These are phyloP conservation scores for Rosa persica DNA, from an alignment of 306 rosid genomes.

Conservation along the genomic window DNA sequence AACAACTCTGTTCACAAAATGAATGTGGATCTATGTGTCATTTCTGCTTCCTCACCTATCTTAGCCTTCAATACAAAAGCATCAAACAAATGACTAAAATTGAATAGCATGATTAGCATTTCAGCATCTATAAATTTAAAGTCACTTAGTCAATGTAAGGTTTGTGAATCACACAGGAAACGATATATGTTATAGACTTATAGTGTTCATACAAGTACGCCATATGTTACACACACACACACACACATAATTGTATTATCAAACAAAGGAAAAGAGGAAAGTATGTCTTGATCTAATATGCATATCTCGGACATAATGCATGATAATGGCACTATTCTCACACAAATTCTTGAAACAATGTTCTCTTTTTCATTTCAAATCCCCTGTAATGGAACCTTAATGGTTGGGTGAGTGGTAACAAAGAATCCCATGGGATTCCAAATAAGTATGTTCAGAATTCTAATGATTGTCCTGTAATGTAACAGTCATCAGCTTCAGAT, in stretches of 20 bases:
- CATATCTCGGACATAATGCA: not conserved
- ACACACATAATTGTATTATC: not conserved
- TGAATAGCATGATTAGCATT: not conserved
- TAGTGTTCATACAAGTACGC: not conserved
- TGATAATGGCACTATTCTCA: not conserved
- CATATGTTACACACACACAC: too few relatives aligned
- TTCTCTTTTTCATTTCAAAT: not conserved
- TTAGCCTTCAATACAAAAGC: not conserved
- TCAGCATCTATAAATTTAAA: not conserved
- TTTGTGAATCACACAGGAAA: not conserved
- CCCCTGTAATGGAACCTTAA: not conserved
- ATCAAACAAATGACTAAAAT: not conserved
- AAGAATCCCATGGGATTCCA: not conserved
- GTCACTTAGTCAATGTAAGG: not conserved
- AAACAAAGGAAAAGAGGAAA: not conserved
- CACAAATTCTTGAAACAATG: not conserved
- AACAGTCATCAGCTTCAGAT: constrained; percentile 63
- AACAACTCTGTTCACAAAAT: not conserved
- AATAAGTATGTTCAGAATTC: constrained; percentile 2
- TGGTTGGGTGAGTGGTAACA: not conserved
- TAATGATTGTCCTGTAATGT: constrained; percentile 21
- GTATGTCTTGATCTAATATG: not conserved
- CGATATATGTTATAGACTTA: not conserved
- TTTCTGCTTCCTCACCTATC: not conserved
- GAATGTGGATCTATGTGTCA: not conserved